phyloP scores from a whole-genome alignment of 129 eudicot genomes.

The Helianthus tuberosus region DNA sequence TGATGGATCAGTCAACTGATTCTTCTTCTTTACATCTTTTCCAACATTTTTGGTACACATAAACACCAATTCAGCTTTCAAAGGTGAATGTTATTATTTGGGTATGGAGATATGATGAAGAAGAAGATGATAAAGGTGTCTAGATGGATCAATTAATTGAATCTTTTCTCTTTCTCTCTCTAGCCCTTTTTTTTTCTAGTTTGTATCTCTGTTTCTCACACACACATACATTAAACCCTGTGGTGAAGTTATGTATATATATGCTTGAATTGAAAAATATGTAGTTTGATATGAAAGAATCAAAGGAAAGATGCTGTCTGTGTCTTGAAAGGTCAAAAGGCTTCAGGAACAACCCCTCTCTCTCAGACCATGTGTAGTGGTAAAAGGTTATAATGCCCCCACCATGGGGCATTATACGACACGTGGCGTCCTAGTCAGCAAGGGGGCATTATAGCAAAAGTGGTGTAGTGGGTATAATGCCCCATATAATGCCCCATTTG shows the following conservation, averaged over 20 bases:
- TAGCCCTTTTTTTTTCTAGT: neutral
- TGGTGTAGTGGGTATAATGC: too few species aligned
- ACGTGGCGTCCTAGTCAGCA: too few species aligned
- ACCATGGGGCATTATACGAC: too few species aligned
- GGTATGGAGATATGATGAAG: constrained; percentile 30
- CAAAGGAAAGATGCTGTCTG: constrained; percentile 36
- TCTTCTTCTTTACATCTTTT: constrained; percentile 25
- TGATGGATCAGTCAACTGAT: constrained; percentile 27
- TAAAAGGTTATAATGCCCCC: too few species aligned
- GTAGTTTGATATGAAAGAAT: constrained; percentile 28
- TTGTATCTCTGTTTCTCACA: neutral
- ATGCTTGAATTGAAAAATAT: neutral
- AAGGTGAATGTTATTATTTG: constrained; percentile 8
- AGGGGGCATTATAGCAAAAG: too few species aligned
- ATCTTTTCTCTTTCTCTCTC: constrained; percentile 4
- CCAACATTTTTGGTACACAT: constrained; percentile 3
- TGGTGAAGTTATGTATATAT: constrained; percentile 14
- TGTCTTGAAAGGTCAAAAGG: constrained; percentile 35
- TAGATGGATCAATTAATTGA: constrained; percentile 39
- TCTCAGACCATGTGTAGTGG: too few species aligned
- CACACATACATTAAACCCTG: constrained; percentile 35
- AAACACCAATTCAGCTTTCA: constrained; percentile 21
- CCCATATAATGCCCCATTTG: too few species aligned
- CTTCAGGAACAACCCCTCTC: constrained; percentile 23
- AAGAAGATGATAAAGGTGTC: constrained; percentile 32